These are phyloP conservation scores for Crithidia fasciculata DNA, from an alignment of 208 protist genomes.

Conservation along the genomic window DNA sequence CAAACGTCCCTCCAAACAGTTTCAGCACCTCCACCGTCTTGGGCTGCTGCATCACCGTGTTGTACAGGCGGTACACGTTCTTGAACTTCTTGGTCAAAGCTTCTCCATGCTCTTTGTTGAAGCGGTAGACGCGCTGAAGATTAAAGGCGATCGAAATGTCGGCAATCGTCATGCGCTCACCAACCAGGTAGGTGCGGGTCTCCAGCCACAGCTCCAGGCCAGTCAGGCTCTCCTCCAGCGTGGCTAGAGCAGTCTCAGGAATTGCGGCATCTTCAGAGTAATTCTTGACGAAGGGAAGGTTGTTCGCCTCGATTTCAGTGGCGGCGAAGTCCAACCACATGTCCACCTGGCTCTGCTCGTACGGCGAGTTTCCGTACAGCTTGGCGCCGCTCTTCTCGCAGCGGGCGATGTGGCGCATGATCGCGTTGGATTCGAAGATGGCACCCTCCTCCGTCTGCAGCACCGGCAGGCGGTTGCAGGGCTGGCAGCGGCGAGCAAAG, in stretches of 20 bases:
- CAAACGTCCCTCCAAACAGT: conserved; percentile 46
- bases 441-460: conserved; percentile 82
- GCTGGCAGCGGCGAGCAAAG: conserved; percentile 70
- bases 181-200: conserved; percentile 85
- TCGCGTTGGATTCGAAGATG: conserved; percentile 90
- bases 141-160: conserved; percentile 76
- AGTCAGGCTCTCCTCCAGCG: conserved; percentile 50
- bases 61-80: conserved; percentile 71
- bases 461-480: conserved; percentile 66
- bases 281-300: conserved; percentile 40
- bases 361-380: conserved; percentile 77
- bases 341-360: conserved; percentile 82
- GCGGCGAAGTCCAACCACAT: conserved; percentile 88
- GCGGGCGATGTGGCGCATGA: conserved; percentile 81
- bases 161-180: conserved; percentile 83
- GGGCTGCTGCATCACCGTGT: conserved; percentile 82
- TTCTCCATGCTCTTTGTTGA: conserved; percentile 44
- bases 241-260: conserved; percentile 30
- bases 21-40: conserved; percentile 71
- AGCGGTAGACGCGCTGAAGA: conserved; percentile 62
- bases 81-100: conserved; percentile 71
- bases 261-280: conserved; percentile 27
- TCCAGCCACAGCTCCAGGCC: conserved; percentile 79
- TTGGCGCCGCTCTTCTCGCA: conserved; percentile 54
- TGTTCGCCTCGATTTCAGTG: conserved; percentile 60